Evolutionary conservation across 2,329 filamentous ascomycete species (phyloP).

Genomic region (Botrytis aclada): DNA sequence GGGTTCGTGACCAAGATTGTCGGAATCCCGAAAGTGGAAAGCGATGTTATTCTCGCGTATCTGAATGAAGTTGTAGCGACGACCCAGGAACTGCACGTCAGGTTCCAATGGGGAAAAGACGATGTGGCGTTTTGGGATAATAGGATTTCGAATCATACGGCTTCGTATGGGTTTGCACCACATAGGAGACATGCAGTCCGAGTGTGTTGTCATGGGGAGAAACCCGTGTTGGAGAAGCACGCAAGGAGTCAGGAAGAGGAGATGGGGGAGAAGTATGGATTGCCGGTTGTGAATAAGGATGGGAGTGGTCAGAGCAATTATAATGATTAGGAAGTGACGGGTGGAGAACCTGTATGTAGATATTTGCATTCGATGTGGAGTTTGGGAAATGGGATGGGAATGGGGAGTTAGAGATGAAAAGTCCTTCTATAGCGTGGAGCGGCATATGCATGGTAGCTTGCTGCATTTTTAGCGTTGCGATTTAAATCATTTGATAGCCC

Average conservation of each 20-base stretch:
- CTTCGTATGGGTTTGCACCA: slow-evolving; percentile 55
- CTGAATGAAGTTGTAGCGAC: slow-evolving; percentile 54
- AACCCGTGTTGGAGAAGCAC: slow-evolving; percentile 33
- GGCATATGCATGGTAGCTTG: background rate
- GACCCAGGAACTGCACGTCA: slow-evolving; percentile 65
- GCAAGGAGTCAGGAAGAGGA: slow-evolving; percentile 55
- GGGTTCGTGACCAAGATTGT: slow-evolving; percentile 57
- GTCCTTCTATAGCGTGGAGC: background rate
- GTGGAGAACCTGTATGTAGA: background rate
- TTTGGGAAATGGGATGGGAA: background rate
- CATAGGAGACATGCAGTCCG: slow-evolving; percentile 52
- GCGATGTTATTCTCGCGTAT: slow-evolving; percentile 49
- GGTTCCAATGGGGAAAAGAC: slow-evolving; percentile 61
- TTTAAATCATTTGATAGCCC: background rate
- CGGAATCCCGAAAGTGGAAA: slow-evolving; percentile 56
- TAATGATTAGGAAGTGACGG: slow-evolving; percentile 45
- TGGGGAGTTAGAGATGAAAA: background rate
- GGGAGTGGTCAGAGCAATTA: slow-evolving; percentile 55
- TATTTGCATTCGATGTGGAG: background rate
- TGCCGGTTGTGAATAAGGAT: slow-evolving; percentile 53
- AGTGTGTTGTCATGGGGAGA: slow-evolving; percentile 38
- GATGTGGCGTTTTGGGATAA: slow-evolving; percentile 71
- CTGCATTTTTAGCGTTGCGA: background rate
- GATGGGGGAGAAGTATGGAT: slow-evolving; percentile 44
- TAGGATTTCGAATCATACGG: slow-evolving; percentile 50